Evolutionary conservation across 176 grass and related monocot species (phyloP).

Genomic region (Pharus latifolius): DNA sequence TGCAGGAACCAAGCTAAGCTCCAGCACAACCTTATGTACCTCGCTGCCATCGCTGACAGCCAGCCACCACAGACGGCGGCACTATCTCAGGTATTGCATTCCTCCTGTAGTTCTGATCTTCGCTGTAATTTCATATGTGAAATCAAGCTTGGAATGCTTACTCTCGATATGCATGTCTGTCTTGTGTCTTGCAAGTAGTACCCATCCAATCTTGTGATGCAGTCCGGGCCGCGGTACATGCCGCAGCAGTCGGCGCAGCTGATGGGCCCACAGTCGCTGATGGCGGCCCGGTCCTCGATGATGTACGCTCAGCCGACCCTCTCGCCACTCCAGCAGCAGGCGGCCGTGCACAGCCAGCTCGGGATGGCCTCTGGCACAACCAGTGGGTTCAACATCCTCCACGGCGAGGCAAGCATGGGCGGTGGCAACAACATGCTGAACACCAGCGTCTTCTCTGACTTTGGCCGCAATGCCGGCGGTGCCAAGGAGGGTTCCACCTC

Average conservation of each 20-base stretch:
- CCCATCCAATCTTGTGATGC: slow-evolving; percentile 79
- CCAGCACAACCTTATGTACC: slow-evolving; percentile 99
- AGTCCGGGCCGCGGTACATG: slow-evolving; percentile 74
- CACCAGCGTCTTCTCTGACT: slow-evolving; percentile 63
- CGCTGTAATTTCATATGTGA: neutral
- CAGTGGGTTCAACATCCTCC: slow-evolving; percentile 81
- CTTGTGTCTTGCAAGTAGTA: slow-evolving; percentile 37
- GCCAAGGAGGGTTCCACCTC: slow-evolving; percentile 49
- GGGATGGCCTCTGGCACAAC: slow-evolving; percentile 48
- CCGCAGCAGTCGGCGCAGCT: slow-evolving; percentile 59
- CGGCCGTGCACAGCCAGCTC: slow-evolving; percentile 47
- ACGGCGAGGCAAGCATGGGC: slow-evolving; percentile 78
- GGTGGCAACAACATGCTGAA: slow-evolving; percentile 48
- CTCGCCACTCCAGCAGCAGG: slow-evolving; percentile 63
- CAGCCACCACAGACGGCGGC: slow-evolving; percentile 73
- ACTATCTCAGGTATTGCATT: slow-evolving; percentile 48
- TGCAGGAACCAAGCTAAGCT: slow-evolving; percentile 95
- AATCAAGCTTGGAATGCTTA: neutral
- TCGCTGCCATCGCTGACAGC: slow-evolving; percentile 88
- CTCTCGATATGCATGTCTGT: neutral
- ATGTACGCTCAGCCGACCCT: slow-evolving; percentile 62
- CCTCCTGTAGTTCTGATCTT: neutral
- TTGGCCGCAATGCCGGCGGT: slow-evolving; percentile 26
- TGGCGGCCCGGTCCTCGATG: slow-evolving; percentile 80
- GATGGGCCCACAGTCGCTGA: slow-evolving; percentile 61